Evolutionary conservation across 345 rosid species (phyloP).

Genomic region (Corchorus olitorius): DNA sequence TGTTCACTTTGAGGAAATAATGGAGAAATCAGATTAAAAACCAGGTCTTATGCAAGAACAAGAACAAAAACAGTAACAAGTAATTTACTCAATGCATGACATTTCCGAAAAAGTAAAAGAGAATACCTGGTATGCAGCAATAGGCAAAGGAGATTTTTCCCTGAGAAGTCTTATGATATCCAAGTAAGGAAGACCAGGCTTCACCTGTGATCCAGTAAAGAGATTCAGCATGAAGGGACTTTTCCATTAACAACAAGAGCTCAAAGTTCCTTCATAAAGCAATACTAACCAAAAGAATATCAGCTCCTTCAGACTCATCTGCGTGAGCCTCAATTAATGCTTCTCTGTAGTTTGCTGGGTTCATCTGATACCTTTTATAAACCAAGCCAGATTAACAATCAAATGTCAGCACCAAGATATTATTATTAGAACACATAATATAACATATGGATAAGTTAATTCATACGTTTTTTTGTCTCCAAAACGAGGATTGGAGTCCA

Average conservation of each 20-base stretch:
- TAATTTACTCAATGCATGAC: too few relatives aligned
- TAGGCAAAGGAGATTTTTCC: slow-evolving; percentile 76
- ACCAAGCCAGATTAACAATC: slow-evolving; percentile 30
- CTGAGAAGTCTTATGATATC: slow-evolving; percentile 90
- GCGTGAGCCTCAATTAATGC: slow-evolving; percentile 79
- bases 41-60: not conserved
- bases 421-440: not conserved
- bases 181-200: slow-evolving; percentile 96
- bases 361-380: slow-evolving; percentile 91
- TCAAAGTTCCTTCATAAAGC: slow-evolving; percentile 12
- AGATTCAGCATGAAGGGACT: slow-evolving; percentile 21
- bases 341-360: slow-evolving; percentile 92
- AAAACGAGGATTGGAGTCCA: slow-evolving; percentile 92
- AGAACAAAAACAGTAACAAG: not conserved
- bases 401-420: slow-evolving; percentile 17
- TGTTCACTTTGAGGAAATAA: not conserved
- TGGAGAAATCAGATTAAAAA: not conserved
- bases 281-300: slow-evolving; percentile 77
- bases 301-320: slow-evolving; percentile 98
- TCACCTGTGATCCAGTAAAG: slow-evolving; percentile 54
- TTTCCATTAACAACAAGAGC: not conserved
- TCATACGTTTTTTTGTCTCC: slow-evolving; percentile 93
- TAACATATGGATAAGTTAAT: slow-evolving; percentile 9
- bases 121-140: slow-evolving; percentile 91
- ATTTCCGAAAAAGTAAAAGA: not conserved